These are phyloP conservation scores for Anisogramma anomala DNA, from an alignment of 2,329 filamentous ascomycete genomes.

Conservation along the genomic window DNA sequence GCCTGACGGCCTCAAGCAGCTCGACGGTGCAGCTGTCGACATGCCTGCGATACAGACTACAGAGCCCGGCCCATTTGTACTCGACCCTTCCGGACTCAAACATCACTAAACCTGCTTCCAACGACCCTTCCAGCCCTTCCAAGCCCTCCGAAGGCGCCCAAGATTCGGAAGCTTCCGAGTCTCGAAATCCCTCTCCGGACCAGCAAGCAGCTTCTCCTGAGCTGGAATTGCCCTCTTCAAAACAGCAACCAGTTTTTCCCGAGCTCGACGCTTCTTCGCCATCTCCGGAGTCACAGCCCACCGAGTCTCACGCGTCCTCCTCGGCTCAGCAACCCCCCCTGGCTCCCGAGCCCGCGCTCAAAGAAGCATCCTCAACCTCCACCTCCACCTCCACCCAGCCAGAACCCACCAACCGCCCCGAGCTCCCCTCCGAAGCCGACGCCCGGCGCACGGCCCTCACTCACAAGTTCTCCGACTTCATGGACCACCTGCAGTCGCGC, in stretches of 20 bases:
- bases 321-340: constrained; percentile 1
- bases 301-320: no score
- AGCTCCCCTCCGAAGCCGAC: constrained; percentile 37
- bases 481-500: constrained; percentile 83
- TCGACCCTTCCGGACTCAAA: constrained; percentile 17
- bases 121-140: background rate
- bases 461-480: constrained; percentile 52
- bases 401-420: constrained; percentile 13
- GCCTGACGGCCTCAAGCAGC: background rate
- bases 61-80: constrained; percentile 19
- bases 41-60: constrained; percentile 21
- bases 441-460: constrained; percentile 31
- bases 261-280: background rate
- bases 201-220: no score
- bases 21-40: constrained; percentile 12
- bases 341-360: no score
- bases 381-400: no score
- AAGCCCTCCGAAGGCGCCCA: background rate
- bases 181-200: no score
- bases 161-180: background rate
- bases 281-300: background rate
- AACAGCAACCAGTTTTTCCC: no score
- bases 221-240: no score
- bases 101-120: constrained; percentile 16
- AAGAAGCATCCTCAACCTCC: constrained; percentile 4